phyloP scores from a whole-genome alignment of 352 stramenopile genomes.

The Phytophthora macrochlamydospora region DNA sequence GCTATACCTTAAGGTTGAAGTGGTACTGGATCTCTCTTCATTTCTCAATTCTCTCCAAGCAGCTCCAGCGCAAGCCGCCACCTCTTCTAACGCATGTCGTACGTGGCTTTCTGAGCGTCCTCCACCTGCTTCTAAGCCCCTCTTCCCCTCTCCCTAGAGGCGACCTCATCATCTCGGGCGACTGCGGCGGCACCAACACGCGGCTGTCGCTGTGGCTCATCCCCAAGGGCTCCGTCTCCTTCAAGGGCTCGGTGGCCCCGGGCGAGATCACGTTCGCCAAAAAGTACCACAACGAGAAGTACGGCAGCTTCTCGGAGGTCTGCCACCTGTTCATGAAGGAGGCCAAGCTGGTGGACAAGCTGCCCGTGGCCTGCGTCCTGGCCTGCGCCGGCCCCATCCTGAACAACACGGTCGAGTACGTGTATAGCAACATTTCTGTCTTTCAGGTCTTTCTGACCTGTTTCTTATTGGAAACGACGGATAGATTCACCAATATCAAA shows the following conservation, averaged over 20 bases:
- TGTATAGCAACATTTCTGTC: not conserved
- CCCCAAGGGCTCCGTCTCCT: constrained; percentile 56
- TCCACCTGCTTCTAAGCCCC: not conserved
- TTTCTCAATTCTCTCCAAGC: too few relatives aligned
- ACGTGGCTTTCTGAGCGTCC: not conserved
- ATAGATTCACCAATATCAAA: constrained; percentile 94
- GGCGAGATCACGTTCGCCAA: constrained; percentile 86
- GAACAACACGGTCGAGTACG: constrained; percentile 79
- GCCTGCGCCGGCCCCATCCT: constrained; percentile 85
- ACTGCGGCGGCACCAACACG: constrained; percentile 98
- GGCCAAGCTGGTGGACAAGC: constrained; percentile 73
- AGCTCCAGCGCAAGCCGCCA: too few relatives aligned
- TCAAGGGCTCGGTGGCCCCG: constrained; percentile 73
- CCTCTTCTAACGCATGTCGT: constrained; percentile 1
- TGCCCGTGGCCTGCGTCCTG: constrained; percentile 72
- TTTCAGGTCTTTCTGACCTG: too few relatives aligned
- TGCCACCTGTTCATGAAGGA: constrained; percentile 94
- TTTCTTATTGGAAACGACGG: too few relatives aligned
- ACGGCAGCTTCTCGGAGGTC: constrained; percentile 87
- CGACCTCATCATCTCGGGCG: constrained; percentile 89
- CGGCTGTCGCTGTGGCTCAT: constrained; percentile 92
- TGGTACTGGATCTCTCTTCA: too few relatives aligned
- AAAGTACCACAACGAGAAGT: constrained; percentile 88
- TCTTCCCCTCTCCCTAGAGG: constrained; percentile 30
- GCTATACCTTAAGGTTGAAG: too few relatives aligned